Conservation (phyloP, 2,329 filamentous ascomycete species). For the Thelonectria blattea region DNA sequence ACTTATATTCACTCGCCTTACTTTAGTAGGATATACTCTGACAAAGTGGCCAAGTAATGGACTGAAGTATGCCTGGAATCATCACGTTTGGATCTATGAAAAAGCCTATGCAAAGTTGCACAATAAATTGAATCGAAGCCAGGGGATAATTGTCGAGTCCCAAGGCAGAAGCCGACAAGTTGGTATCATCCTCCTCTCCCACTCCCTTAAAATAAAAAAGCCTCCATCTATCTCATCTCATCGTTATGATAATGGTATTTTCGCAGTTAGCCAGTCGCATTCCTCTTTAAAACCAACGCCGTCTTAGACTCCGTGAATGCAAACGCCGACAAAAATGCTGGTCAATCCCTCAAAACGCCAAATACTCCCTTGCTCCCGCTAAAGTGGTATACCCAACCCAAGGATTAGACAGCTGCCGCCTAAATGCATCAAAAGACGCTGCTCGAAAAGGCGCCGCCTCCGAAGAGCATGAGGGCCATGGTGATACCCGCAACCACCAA, state of each 20-base stretch:
- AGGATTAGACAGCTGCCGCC: slow-evolving; percentile 16
- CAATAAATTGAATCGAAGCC: not conserved
- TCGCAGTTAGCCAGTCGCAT: not conserved
- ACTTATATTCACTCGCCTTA: too few species aligned
- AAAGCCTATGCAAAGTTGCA: not conserved
- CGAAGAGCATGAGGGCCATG: slow-evolving; percentile 33
- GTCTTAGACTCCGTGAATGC: not conserved
- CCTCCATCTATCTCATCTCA: slow-evolving; percentile 11
- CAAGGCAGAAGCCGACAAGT: slow-evolving; percentile 1
- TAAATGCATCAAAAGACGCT: slow-evolving; percentile 17
- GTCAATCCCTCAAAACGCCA: slow-evolving; percentile 17
- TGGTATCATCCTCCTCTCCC: slow-evolving; percentile 8
- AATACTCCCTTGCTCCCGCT: slow-evolving; percentile 24
- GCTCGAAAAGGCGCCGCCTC: slow-evolving; percentile 27
- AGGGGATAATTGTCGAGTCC: not conserved
- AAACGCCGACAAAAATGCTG: slow-evolving; percentile 10
- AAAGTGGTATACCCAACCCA: slow-evolving; percentile 17
- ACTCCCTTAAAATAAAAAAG: not conserved
- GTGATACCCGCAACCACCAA: slow-evolving; percentile 28
- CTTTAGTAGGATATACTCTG: too few species aligned
- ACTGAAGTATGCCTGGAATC: too few species aligned
- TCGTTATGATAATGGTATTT: slow-evolving; percentile 17
- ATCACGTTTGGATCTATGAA: not conserved
- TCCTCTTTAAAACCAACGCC: slow-evolving; percentile 10
- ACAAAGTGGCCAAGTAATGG: too few species aligned